Percentiles rank a stretch among this genome's conserved stretches.
These are phyloP conservation scores for Drosera spatulata DNA, from an alignment of 179 eudicot species.

Conservation along the genomic window DNA sequence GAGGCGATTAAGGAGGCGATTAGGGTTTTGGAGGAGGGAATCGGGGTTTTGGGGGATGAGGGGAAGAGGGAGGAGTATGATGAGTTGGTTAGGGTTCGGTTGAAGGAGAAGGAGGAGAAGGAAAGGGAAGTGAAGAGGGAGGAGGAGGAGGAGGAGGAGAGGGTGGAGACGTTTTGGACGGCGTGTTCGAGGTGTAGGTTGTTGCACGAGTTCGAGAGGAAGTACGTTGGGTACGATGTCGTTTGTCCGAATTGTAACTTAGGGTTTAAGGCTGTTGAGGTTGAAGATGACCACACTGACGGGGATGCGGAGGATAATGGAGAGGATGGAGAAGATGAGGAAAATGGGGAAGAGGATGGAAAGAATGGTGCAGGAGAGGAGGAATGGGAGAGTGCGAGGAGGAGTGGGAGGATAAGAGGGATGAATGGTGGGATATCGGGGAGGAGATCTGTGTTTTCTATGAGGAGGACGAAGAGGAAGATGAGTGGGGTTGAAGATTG, in stretches of 20 bases:
- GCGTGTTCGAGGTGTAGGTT: slow-evolving; percentile 37
- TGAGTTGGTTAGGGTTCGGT: slow-evolving; percentile 25
- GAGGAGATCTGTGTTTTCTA: slow-evolving; percentile 4
- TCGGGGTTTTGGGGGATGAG: slow-evolving; percentile 42
- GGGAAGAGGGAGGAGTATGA: slow-evolving; percentile 41
- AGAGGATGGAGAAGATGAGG: neutral
- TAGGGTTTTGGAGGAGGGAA: slow-evolving; percentile 48
- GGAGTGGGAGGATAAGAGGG: slow-evolving; percentile 19
- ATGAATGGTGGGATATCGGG: slow-evolving; percentile 2
- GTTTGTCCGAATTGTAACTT: slow-evolving; percentile 52
- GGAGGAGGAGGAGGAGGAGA: slow-evolving; percentile 9
- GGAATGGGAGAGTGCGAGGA: slow-evolving; percentile 9
- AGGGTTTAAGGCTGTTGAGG: slow-evolving; percentile 48
- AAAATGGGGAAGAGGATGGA: slow-evolving; percentile 3
- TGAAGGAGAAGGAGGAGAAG: too few relatives aligned
- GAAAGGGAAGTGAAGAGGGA: slow-evolving; percentile 25
- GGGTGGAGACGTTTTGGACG: slow-evolving; percentile 36
- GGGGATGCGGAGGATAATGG: too few relatives aligned
- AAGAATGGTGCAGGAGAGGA: neutral
- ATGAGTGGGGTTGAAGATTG: slow-evolving; percentile 23
- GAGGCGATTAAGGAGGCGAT: slow-evolving; percentile 55
- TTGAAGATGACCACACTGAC: neutral
- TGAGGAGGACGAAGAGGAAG: slow-evolving; percentile 19
- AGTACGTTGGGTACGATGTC: slow-evolving; percentile 50
- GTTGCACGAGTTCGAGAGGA: slow-evolving; percentile 48